Evolutionary conservation across 805 yeast species (phyloP), one percentile per base, ranked within the genome.

Genomic region (Kregervanrija pseudodelftensis): DNA sequence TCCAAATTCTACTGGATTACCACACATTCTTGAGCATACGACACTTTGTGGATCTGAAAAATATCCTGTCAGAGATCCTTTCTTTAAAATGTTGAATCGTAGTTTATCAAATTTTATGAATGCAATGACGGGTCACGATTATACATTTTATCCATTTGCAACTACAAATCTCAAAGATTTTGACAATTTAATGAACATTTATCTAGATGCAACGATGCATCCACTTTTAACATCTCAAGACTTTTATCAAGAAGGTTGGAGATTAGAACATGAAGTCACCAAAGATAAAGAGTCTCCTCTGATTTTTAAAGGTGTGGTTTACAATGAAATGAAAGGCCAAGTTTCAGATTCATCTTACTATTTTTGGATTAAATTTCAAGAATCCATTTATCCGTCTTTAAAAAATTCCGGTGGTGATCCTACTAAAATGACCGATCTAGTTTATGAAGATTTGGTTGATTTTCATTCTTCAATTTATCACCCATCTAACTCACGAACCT

Each of bases 241-340:
- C 63, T 93, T 93, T 60, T 73, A 73, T 50, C 99, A 93, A 67
- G 99, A 93, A 66, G 99, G 99, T 33, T 93, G 99, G 99, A 79
- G 99, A 59, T 67, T 93, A 35, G 99, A 93, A 63, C 78, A 87
- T 52, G 76, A 75, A 43, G 73, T 70, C 43, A 64, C 79, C 5
- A 63, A 72, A 7, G 89, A 90, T 58, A 66, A 68, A 12, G 47
- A 55, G 0, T 72, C 86, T 11, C 85, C 87, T 1, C 59, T 93
- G 36, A 70, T 69, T 4, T 87, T 88, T 64, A 93, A 93, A 64
- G 99, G 99, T 39, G 99, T 93, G 32, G 99, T 93, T 2, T 93
- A 85, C 62, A 93, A 93, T 60, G 99, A 93, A 66, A 93, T 93
- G 99, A 93, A 93, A 65, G 99, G 99, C 8, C 97, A 91, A 64